Evolutionary conservation across 1,284 basidiomycete genomes (phyloP).

Genomic region (Testicularia cyperi): DNA sequence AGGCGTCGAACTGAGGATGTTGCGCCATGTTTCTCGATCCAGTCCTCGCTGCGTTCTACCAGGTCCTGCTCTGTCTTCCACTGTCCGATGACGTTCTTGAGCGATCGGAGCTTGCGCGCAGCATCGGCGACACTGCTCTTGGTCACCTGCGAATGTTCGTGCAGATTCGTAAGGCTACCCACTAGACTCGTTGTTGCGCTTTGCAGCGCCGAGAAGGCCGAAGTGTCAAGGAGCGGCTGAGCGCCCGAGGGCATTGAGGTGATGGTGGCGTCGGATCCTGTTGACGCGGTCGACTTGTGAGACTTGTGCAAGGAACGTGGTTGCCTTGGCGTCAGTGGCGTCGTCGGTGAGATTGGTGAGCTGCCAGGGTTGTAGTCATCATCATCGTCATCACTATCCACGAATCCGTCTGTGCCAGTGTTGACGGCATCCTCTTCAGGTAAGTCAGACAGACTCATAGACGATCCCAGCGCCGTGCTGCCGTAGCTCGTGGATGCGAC

Average conservation of each 20-base stretch:
- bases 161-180: conserved; percentile 3
- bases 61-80: conserved; percentile 29
- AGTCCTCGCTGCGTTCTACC: conserved; percentile 12
- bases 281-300: neutral
- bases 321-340: neutral
- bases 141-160: conserved; percentile 41
- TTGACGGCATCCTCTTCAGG: too few relatives aligned
- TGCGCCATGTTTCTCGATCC: conserved; percentile 5
- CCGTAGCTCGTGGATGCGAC: too few relatives aligned
- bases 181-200: conserved; percentile 14
- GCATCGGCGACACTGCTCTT: conserved; percentile 25
- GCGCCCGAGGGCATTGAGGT: neutral
- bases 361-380: neutral
- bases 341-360: neutral
- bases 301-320: neutral
- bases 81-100: conserved; percentile 16
- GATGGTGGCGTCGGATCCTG: conserved; percentile 2
- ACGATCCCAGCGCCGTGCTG: too few relatives aligned
- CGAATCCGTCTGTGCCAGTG: too few relatives aligned
- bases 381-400: too few relatives aligned
- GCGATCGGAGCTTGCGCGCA: conserved; percentile 14
- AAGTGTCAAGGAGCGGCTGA: neutral
- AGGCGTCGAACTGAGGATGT: too few relatives aligned
- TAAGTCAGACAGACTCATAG: too few relatives aligned
- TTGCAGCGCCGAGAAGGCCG: conserved; percentile 10